Percentiles rank a stretch among this genome's conserved stretches.
These are phyloP conservation scores for Penicillium sp. DNA, from an alignment of 2,329 filamentous ascomycete species.

Conservation along the genomic window DNA sequence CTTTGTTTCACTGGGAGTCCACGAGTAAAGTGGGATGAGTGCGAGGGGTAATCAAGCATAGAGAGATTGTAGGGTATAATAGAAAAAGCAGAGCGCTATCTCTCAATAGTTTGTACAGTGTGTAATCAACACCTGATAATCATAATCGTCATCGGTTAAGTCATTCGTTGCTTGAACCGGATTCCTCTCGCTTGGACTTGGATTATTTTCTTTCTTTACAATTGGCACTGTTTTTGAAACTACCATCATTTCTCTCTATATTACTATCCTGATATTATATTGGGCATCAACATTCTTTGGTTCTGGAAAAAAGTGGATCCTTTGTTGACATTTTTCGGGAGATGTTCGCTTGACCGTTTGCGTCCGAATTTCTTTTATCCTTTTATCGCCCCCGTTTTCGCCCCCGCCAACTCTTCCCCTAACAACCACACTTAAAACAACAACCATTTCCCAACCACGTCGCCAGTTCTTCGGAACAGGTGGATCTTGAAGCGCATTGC, in stretches of 20 bases:
- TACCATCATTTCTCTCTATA: constrained; percentile 1
- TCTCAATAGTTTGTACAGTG: not conserved
- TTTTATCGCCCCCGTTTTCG: constrained; percentile 23
- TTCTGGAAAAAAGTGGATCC: constrained; percentile 9
- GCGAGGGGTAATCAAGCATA: not conserved
- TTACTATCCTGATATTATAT: not conserved
- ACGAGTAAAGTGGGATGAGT: not conserved
- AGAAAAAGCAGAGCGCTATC: not conserved
- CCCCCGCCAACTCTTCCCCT: constrained; percentile 13
- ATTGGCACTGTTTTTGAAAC: not conserved
- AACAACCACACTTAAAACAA: constrained; percentile 51
- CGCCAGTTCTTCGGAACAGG: constrained; percentile 27
- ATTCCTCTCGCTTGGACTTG: not conserved
- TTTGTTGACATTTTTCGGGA: constrained; percentile 13
- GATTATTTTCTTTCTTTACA: constrained; percentile 1
- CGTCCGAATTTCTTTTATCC: constrained; percentile 18
- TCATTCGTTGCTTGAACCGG: constrained; percentile 6
- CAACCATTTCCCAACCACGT: constrained; percentile 57
- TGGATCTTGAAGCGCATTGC: constrained; percentile 26
- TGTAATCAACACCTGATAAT: not conserved
- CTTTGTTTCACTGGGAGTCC: not conserved
- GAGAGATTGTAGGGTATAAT: not conserved
- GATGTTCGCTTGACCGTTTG: constrained; percentile 28
- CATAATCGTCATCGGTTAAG: constrained; percentile 2
- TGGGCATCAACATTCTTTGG: not conserved